Evolutionary conservation across 345 rosid species (phyloP).

Genomic region (Eutrema yunnanense): DNA sequence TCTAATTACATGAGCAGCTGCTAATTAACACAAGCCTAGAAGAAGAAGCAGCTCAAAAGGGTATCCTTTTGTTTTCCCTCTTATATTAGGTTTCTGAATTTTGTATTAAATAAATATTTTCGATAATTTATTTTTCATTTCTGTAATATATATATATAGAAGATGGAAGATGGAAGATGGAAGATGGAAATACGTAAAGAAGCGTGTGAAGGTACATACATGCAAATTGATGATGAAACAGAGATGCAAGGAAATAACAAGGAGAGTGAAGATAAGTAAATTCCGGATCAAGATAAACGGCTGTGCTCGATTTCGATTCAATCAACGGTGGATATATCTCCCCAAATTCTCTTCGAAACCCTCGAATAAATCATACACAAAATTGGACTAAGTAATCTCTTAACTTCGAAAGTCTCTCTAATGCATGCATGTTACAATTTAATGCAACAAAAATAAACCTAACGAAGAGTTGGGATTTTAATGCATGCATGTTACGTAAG

Average conservation of each 20-base stretch:
- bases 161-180: conserved; percentile 36
- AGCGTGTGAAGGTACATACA: conserved; percentile 37
- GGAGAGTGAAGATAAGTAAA: conserved; percentile 50
- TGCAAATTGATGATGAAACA: conserved; percentile 32
- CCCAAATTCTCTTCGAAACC: conserved; percentile 48
- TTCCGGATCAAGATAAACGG: conserved; percentile 62
- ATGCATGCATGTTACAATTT: not conserved
- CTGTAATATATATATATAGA: not conserved
- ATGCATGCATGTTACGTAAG: not conserved
- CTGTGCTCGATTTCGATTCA: conserved; percentile 43
- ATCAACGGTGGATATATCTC: conserved; percentile 43
- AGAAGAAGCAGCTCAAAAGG: conserved; percentile 30
- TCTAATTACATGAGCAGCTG: conserved; percentile 41
- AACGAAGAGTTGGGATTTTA: not conserved
- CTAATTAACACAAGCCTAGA: conserved; percentile 36
- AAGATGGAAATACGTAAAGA: conserved; percentile 35
- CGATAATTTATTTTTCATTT: not conserved
- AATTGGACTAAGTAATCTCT: conserved; percentile 32
- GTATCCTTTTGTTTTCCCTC: not conserved
- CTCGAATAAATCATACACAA: conserved; percentile 38
- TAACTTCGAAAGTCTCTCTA: not conserved
- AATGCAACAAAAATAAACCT: not conserved
- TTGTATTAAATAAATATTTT: not conserved
- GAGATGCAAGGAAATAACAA: conserved; percentile 42
- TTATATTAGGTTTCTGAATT: not conserved